These are phyloP conservation scores for Exophiala phaeomuriformis DNA, from an alignment of 2,329 filamentous ascomycete species.

Conservation along the genomic window DNA sequence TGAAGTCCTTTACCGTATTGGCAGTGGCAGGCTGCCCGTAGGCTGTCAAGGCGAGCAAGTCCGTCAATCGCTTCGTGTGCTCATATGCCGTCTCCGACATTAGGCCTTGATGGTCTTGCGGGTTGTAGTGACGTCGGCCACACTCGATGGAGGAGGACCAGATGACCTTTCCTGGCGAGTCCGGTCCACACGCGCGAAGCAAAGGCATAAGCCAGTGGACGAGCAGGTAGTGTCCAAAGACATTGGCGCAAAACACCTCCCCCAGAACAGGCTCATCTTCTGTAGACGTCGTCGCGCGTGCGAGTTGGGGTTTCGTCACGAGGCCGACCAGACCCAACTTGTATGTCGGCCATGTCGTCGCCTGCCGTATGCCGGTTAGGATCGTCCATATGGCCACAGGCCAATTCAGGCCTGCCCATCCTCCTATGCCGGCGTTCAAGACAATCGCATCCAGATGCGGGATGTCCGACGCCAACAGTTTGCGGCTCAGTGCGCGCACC, in stretches of 20 bases:
- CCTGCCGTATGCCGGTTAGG: constrained; percentile 57
- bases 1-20: constrained; percentile 49
- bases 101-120: constrained; percentile 70
- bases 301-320: constrained; percentile 48
- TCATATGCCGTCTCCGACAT: constrained; percentile 64
- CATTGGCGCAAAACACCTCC: constrained; percentile 79
- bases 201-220: constrained; percentile 72
- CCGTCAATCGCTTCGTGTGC: constrained; percentile 76
- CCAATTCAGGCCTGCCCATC: constrained; percentile 76
- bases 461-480: constrained; percentile 43
- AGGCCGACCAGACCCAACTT: constrained; percentile 58
- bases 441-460: constrained; percentile 71
- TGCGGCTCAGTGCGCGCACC: constrained; percentile 47
- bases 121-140: constrained; percentile 48
- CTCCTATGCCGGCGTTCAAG: constrained; percentile 82
- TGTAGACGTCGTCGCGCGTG: constrained; percentile 4
- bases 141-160: constrained; percentile 84
- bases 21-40: constrained; percentile 54
- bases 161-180: constrained; percentile 60
- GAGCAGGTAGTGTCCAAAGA: constrained; percentile 92
- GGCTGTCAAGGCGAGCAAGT: constrained; percentile 66
- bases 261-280: constrained; percentile 58
- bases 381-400: constrained; percentile 48
- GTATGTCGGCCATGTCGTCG: constrained; percentile 69
- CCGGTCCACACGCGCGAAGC: constrained; percentile 46